phyloP scores from a whole-genome alignment of 306 rosid species.

The Carpinus viminea region DNA sequence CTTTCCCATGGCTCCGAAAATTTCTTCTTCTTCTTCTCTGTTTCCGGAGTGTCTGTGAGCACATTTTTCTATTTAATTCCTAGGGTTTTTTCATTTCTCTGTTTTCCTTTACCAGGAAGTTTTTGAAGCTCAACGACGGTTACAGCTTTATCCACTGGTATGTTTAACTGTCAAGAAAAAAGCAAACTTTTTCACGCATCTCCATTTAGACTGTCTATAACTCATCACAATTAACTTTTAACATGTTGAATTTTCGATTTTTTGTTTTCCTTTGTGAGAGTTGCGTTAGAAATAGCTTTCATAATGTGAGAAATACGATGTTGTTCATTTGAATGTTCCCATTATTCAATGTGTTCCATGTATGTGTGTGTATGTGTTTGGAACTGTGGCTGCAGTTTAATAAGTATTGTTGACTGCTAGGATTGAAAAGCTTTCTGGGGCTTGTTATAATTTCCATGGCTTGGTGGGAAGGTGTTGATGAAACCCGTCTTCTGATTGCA shows the following conservation, averaged over 20 bases:
- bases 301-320: too few species aligned
- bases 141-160: background rate
- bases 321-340: too few species aligned
- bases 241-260: background rate
- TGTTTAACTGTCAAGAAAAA: background rate
- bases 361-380: background rate
- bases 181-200: background rate
- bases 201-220: background rate
- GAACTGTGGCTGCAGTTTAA: background rate
- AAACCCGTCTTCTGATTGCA: conserved; percentile 71
- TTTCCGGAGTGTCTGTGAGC: background rate
- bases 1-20: too few species aligned
- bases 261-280: background rate
- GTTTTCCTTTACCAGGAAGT: background rate
- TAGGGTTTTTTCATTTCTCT: background rate
- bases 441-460: conserved; percentile 41
- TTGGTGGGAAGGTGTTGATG: conserved; percentile 64
- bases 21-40: too few species aligned
- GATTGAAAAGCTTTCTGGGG: conserved; percentile 21
- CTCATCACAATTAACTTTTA: background rate
- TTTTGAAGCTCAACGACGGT: background rate
- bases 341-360: too few species aligned
- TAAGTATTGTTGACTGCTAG: conserved; percentile 13
- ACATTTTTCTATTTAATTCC: background rate
- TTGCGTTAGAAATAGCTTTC: too few species aligned